Evolutionary conservation across 257 asterid genomes (phyloP), one percentile per base, ranked within the genome.

Genomic region (Salvia rosmarinus): DNA sequence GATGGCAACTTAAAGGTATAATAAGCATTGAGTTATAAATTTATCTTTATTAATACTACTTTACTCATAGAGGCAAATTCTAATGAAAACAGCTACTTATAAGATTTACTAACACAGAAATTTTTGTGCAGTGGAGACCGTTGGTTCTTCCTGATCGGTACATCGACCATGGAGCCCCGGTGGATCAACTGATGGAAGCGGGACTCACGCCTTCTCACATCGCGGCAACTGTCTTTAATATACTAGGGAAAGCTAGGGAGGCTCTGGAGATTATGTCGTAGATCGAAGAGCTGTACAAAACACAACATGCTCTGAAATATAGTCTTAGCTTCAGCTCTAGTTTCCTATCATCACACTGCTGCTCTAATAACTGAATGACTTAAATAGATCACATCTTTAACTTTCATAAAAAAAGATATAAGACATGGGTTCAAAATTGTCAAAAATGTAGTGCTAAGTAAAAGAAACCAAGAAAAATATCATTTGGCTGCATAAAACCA

Each of bases 71-170:
- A 32, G 37, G 37, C 37, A 32, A 32, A 32, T 9, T 1, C n/a
- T 30, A 7, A 16, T 59, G 66, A 34, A 54, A 54, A 54, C 20
- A 57, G 11, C 16, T 3, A 30, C 66, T 19, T 56, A 32, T 66
- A 37, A 62, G 44, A 32, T 42, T 21, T 32, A 67, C 28, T 4
- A 39, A 13, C 17, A 19, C n/a, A 63, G 61, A 50, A 70, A 62
- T 19, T 67, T 76, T 23, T 8, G 1, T 83, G 83, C 89, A 89
- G 98, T 94, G 99, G 99, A 89, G 98, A 81, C 99, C 99, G 1
- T n/a, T 89, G 83, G 98, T 91, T 70, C 96, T 94, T 61, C 99
- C 96, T 0, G 99, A 94, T 80, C 84, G 90, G 30, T 94, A 94
- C 57, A 91, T 94, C 5, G 99, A 94, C 21, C 99, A 94, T 23